Conservation (phyloP, 345 rosid genomes). For the Sonneratia caseolaris region DNA sequence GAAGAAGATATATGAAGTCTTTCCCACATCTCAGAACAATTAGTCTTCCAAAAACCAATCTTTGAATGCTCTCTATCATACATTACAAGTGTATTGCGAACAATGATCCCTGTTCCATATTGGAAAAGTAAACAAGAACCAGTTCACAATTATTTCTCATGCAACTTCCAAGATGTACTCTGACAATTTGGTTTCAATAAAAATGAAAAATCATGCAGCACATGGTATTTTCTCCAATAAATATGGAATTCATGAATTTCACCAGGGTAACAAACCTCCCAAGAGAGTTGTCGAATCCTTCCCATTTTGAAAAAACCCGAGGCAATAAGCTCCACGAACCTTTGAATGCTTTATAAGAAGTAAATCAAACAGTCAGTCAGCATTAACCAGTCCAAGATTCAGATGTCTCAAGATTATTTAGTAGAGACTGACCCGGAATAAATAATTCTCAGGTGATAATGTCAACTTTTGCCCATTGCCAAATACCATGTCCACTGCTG, state of each 20-base stretch:
- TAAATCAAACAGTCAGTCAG: not conserved
- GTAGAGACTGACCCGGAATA: slow-evolving; percentile 55
- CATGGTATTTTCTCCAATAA: not conserved
- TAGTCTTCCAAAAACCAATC: slow-evolving; percentile 96
- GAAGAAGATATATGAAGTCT: slow-evolving; percentile 45
- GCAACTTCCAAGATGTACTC: not conserved
- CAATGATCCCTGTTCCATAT: slow-evolving; percentile 52
- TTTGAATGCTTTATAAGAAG: slow-evolving; percentile 59
- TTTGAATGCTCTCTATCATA: slow-evolving; percentile 78
- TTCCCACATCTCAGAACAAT: slow-evolving; percentile 83
- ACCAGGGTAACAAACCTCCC: slow-evolving; percentile 44
- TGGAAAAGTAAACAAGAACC: not conserved
- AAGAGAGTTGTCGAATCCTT: slow-evolving; percentile 80
- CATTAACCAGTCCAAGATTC: not conserved
- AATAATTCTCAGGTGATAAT: slow-evolving; percentile 84
- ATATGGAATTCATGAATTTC: slow-evolving; percentile 1
- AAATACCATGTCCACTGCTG: slow-evolving; percentile 66
- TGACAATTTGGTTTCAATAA: not conserved
- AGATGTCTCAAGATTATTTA: not conserved
- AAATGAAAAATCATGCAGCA: not conserved
- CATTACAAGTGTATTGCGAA: slow-evolving; percentile 77
- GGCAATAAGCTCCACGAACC: slow-evolving; percentile 68
- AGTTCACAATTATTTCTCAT: not conserved
- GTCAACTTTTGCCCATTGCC: slow-evolving; percentile 54
- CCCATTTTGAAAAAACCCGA: slow-evolving; percentile 83